Base-by-base conservation (phyloP, 352 stramenopile species). In the Bremia lactucae region DNA sequence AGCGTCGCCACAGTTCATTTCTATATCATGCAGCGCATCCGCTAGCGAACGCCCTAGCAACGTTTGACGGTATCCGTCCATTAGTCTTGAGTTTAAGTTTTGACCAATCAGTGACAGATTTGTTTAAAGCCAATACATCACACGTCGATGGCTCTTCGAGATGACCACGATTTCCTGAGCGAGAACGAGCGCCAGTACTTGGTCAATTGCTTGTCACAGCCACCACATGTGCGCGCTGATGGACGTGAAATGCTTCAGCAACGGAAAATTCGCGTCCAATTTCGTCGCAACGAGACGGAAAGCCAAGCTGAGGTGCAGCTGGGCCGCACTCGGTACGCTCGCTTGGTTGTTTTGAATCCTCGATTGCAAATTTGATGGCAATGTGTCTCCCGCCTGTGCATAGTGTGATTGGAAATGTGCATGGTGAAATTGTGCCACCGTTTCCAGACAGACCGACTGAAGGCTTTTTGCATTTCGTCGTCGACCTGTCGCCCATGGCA, bases 361-460 rank as follows among this genome's bases (percentile, higher is more conserved):
- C 14, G 14, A 46, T 15, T 28, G 5, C n/a, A 25, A 33, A 38
- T 26, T 15, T 14, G 11, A 5, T 21, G 19, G 14, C 36, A 34
- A 47, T 3, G 4, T 19, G n/a, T 40, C 11, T 9, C 10, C 11
- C 21, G 2, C 3, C 44, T 8, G 13, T 42, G 5, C 26, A 2
- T 31, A 87, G 73, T 20, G 83, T 89, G 33, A 73, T 89, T 29
- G 78, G 71, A 14, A 87, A 88, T 37, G 78, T 92, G 6, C 72
- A 84, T 23, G 76, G 77, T 18, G 77, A 92, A 49, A 86, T 95
- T 36, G 76, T 93, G 42, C 62, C 75, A 24, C 83, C 83, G 22
- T 94, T 88, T 40, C 83, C 83, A 4, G 83, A 94, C 46, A 64
- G 83, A 23, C 83, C 83, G 22, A 88, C 72, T 20, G 83, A 95